These are phyloP conservation scores for Arachis hypogaea DNA, from an alignment of 306 rosid genomes.

Conservation along the genomic window DNA sequence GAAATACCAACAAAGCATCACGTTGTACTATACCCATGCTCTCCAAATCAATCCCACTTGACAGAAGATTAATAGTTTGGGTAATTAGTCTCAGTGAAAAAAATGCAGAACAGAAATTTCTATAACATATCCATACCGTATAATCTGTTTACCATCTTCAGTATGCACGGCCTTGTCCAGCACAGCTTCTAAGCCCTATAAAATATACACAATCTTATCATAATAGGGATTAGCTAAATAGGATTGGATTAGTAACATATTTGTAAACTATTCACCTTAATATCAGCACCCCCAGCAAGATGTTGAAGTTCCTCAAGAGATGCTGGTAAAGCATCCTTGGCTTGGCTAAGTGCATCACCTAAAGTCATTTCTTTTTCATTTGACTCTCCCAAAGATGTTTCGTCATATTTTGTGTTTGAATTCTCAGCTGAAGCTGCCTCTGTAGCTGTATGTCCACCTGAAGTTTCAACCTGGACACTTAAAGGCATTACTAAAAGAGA, in stretches of 20 bases:
- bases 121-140: slow-evolving; percentile 62
- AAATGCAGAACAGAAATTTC: slow-evolving; percentile 32
- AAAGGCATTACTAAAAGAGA: slow-evolving; percentile 29
- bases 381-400: slow-evolving; percentile 55
- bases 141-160: slow-evolving; percentile 96
- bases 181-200: slow-evolving; percentile 95
- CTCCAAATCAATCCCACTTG: slow-evolving; percentile 96
- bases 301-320: slow-evolving; percentile 95
- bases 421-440: slow-evolving; percentile 57
- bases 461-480: slow-evolving; percentile 56
- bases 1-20: slow-evolving; percentile 92
- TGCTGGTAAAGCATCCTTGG: slow-evolving; percentile 68
- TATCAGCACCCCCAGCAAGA: slow-evolving; percentile 98
- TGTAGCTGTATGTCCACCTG: slow-evolving; percentile 52
- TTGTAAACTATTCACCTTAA: slow-evolving; percentile 64
- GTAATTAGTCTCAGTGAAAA: slow-evolving; percentile 26
- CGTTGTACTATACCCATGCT: slow-evolving; percentile 87
- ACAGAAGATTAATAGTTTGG: slow-evolving; percentile 47
- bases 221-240: slow-evolving; percentile 9
- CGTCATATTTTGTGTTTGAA: slow-evolving; percentile 58
- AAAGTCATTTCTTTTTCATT: slow-evolving; percentile 75
- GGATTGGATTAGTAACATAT: slow-evolving; percentile 14
- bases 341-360: slow-evolving; percentile 88
- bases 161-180: slow-evolving; percentile 97
- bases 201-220: slow-evolving; percentile 42